Evolutionary conservation across 345 rosid genomes (phyloP).

Genomic region (Gossypium mustelinum): DNA sequence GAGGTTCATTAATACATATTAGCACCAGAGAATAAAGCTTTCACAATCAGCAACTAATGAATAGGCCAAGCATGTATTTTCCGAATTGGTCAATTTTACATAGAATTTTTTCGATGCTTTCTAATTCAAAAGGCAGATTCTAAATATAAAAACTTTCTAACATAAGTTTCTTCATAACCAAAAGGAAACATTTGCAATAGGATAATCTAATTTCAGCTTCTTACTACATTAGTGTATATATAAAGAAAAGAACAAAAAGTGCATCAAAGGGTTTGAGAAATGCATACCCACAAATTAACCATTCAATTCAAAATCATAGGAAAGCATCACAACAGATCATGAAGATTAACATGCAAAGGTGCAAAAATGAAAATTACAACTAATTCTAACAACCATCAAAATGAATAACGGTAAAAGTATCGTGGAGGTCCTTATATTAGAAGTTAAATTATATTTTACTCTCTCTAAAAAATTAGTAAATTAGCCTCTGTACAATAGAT

Average conservation of each 20-base stretch:
- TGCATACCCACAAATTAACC: background rate
- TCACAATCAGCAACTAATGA: too few species aligned
- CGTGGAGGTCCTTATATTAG: accelerated
- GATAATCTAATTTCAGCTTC: background rate
- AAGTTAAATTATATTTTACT: too few species aligned
- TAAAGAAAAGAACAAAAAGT: background rate
- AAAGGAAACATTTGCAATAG: background rate
- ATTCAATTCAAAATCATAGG: background rate
- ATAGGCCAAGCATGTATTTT: too few species aligned
- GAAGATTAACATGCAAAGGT: background rate
- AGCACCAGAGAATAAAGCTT: too few species aligned
- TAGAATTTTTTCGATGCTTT: too few species aligned
- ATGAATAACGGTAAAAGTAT: too few species aligned
- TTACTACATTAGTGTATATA: background rate
- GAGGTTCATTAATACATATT: too few species aligned
- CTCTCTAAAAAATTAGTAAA: accelerated
- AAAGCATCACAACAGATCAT: background rate
- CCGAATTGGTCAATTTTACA: too few species aligned
- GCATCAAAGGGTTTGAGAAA: background rate
- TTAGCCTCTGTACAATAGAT: too few species aligned
- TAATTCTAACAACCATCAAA: background rate
- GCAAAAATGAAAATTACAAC: background rate
- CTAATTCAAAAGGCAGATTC: too few species aligned
- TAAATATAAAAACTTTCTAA: too few species aligned
- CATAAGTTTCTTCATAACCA: background rate